These are phyloP conservation scores for Lentinula lateritia DNA, from an alignment of 768 basidiomycete genomes.

Conservation along the genomic window DNA sequence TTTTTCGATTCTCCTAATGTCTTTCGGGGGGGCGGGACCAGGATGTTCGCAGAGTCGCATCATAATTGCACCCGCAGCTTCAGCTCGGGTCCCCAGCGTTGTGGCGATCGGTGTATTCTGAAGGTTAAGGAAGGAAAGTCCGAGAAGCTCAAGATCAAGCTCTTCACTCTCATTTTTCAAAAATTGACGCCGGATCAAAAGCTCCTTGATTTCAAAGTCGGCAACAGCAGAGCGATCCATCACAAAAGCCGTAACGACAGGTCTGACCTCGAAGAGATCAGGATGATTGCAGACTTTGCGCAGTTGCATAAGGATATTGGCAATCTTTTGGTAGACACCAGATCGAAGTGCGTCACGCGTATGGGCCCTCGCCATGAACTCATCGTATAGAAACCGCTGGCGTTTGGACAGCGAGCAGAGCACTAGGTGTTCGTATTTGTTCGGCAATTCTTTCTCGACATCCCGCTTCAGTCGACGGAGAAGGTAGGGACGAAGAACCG, in stretches of 20 bases:
- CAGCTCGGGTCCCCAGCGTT: constrained; percentile 43
- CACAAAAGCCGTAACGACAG: constrained; percentile 72
- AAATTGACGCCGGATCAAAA: constrained; percentile 76
- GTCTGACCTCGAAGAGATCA: constrained; percentile 85
- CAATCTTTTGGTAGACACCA: constrained; percentile 83
- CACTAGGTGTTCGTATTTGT: constrained; percentile 88
- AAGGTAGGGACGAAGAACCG: constrained; percentile 92
- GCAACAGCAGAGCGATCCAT: constrained; percentile 72
- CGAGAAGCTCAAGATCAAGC: constrained; percentile 58
- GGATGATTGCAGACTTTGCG: constrained; percentile 97
- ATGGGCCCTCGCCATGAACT: constrained; percentile 87
- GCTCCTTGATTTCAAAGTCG: constrained; percentile 81
- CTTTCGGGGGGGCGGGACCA: constrained; percentile 64
- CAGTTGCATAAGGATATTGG: constrained; percentile 96
- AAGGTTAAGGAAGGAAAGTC: constrained; percentile 53
- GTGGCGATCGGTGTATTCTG: constrained; percentile 51
- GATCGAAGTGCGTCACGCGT: constrained; percentile 79
- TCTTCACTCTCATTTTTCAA: constrained; percentile 50
- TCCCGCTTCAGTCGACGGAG: constrained; percentile 96
- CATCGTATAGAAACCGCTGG: constrained; percentile 93
- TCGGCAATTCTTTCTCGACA: constrained; percentile 92
- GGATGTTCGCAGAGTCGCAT: constrained; percentile 48
- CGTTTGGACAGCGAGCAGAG: constrained; percentile 86
- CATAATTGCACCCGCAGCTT: constrained; percentile 56
- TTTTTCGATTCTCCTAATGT: constrained; percentile 70